Conservation (phyloP, 2,329 filamentous ascomycete species). For the Cordyceps sp. region DNA sequence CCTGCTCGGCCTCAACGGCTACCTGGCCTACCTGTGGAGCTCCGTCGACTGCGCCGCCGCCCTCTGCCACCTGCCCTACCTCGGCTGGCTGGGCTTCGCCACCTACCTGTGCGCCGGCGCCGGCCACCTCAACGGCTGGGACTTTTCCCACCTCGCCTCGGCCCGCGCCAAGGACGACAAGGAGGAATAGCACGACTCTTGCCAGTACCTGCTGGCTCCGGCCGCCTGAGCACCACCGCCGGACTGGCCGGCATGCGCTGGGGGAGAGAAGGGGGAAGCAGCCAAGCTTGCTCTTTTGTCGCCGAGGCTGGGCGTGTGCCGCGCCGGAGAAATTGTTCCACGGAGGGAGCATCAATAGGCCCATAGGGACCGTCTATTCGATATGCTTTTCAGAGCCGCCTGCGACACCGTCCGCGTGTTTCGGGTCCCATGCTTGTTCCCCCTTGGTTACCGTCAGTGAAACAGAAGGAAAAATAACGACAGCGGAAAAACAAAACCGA, state of each 20-base stretch:
- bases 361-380: no score
- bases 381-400: no score
- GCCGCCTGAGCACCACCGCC: no score
- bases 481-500: no score
- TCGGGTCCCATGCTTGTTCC: neutral
- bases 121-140: conserved; percentile 54
- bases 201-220: neutral
- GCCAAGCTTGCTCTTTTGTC: no score
- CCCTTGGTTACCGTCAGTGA: neutral
- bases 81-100: conserved; percentile 75
- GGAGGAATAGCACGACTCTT: conserved; percentile 4
- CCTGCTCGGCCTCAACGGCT: conserved; percentile 54
- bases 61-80: conserved; percentile 64
- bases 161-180: no score
- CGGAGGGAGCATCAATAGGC: no score
- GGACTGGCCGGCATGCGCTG: no score
- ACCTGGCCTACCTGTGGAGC: conserved; percentile 62
- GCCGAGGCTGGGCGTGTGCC: no score
- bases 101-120: conserved; percentile 64
- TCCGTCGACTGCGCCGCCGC: conserved; percentile 56
- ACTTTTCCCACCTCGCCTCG: conserved; percentile 23
- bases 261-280: no score
- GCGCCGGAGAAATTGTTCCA: no score
- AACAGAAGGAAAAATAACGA: conserved; percentile 2
- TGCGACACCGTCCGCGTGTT: neutral